These are phyloP conservation scores for Graphiopsis chlorocephala DNA, from an alignment of 2,329 filamentous ascomycete genomes.

Conservation along the genomic window DNA sequence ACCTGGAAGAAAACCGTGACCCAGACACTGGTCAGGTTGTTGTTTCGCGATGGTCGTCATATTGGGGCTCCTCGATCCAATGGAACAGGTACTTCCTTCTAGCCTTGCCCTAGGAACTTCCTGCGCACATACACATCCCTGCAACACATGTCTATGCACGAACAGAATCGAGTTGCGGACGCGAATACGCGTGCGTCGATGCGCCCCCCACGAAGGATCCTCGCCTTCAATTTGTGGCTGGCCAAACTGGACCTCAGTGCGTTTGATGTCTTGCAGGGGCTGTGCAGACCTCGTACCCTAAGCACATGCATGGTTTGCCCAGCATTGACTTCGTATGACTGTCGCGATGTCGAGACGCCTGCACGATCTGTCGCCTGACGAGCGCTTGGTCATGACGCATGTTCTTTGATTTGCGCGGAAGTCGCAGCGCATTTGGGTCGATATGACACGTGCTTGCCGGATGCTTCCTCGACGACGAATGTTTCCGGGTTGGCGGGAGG, in stretches of 20 bases:
- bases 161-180: not conserved
- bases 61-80: not conserved
- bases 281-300: not conserved
- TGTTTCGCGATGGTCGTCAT: not conserved
- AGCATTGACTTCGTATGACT: not conserved
- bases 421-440: not conserved
- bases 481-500: not conserved
- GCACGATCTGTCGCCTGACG: not conserved
- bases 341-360: not conserved
- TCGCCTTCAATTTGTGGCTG: not conserved
- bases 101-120: not conserved
- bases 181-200: not conserved
- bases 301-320: not conserved
- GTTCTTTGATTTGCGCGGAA: not conserved
- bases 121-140: not conserved
- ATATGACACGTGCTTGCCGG: conserved; percentile 1
- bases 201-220: not conserved
- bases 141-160: not conserved
- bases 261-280: not conserved
- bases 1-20: not conserved
- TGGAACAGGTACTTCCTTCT: not conserved
- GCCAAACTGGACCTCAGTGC: not conserved
- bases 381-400: not conserved
- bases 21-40: not conserved
- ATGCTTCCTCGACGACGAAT: not conserved